These are phyloP conservation scores for Capsella bursapastoris DNA, from an alignment of 345 rosid genomes.

Conservation along the genomic window DNA sequence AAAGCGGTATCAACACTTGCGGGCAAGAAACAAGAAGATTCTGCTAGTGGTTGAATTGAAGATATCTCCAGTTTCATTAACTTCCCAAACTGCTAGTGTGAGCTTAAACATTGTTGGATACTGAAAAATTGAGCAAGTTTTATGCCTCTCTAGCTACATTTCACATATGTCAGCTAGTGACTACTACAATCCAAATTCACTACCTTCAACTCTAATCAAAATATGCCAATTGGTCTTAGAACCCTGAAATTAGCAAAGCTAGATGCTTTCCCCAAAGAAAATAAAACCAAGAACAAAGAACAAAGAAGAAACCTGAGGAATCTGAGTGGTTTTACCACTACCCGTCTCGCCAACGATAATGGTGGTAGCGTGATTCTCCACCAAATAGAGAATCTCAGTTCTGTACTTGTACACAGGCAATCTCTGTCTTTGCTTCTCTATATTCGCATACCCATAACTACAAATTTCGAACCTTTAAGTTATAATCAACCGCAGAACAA, in stretches of 20 bases:
- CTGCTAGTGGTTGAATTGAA: neutral
- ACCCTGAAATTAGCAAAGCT: neutral
- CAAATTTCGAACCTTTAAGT: neutral
- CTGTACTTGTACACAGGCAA: slow-evolving; percentile 88
- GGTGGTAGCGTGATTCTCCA: slow-evolving; percentile 91
- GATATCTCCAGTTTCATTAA: slow-evolving; percentile 4
- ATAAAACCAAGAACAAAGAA: neutral
- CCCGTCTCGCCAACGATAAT: slow-evolving; percentile 97
- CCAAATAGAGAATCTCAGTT: slow-evolving; percentile 78
- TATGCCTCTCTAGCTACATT: slow-evolving; percentile 18
- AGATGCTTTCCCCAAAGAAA: neutral
- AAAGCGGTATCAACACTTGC: slow-evolving; percentile 6
- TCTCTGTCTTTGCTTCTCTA: slow-evolving; percentile 89
- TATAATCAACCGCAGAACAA: neutral
- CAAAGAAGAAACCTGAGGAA: slow-evolving; percentile 72
- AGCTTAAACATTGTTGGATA: slow-evolving; percentile 12
- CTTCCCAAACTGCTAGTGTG: slow-evolving; percentile 7
- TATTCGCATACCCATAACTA: slow-evolving; percentile 69
- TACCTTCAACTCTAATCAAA: slow-evolving; percentile 6
- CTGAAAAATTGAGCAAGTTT: neutral
- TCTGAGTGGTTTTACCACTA: slow-evolving; percentile 97
- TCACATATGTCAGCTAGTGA: neutral
- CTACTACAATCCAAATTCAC: neutral
- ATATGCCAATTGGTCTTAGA: neutral
- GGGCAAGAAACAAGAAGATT: slow-evolving; percentile 6